These are phyloP conservation scores for Cystobasidium pallidum DNA, from an alignment of 1,284 basidiomycete species.

Conservation along the genomic window DNA sequence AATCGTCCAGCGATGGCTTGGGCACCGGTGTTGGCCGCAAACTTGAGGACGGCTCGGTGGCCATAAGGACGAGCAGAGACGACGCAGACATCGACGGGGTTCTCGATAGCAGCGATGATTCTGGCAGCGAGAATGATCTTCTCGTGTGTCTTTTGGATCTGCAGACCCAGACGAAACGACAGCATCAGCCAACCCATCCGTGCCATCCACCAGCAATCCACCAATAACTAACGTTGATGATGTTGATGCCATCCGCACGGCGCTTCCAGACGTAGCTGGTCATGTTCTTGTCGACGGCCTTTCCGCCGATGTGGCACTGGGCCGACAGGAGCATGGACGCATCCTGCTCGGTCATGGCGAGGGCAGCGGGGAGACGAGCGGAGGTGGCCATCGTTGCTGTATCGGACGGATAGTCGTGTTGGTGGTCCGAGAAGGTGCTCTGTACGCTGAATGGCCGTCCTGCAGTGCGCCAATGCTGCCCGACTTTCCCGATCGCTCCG, in stretches of 20 bases:
- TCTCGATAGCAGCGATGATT: conserved; percentile 85
- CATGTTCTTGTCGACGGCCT: conserved; percentile 62
- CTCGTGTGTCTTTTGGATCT: conserved; percentile 99
- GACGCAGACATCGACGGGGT: conserved; percentile 96
- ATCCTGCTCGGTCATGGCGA: conserved; percentile 95
- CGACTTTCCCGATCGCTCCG: not conserved
- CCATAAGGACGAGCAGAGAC: conserved; percentile 98
- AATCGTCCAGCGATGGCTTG: conserved; percentile 98
- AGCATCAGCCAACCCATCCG: too few relatives aligned
- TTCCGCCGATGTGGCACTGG: conserved; percentile 70
- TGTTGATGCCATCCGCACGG: conserved; percentile 76
- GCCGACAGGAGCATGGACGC: conserved; percentile 92
- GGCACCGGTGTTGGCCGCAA: conserved; percentile 94
- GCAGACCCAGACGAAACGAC: conserved; percentile 78
- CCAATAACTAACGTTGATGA: conserved; percentile 26
- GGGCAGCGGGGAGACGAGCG: conserved; percentile 86
- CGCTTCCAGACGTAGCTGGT: conserved; percentile 97
- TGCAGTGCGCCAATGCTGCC: not conserved
- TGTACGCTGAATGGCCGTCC: too few relatives aligned
- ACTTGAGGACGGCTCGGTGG: conserved; percentile 98
- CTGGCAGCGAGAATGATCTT: conserved; percentile 95
- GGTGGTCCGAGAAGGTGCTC: too few relatives aligned
- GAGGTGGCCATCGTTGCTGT: conserved; percentile 36
- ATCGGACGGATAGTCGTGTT: not conserved
- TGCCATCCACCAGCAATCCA: too few relatives aligned